Conservation (phyloP, 2,329 filamentous ascomycete genomes). For the Hymenoscyphus fructigenus region DNA sequence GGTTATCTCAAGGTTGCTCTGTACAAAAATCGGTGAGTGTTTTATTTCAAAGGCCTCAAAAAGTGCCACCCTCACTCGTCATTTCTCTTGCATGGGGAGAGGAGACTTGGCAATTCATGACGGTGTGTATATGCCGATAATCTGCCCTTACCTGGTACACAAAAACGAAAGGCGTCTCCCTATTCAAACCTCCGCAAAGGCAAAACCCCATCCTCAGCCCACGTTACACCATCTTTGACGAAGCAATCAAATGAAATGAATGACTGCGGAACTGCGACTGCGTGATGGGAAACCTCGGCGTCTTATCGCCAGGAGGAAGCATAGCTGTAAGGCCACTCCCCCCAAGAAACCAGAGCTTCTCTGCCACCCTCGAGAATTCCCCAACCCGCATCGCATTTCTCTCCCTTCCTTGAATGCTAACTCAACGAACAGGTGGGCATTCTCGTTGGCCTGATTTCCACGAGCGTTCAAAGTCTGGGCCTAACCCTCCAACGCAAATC, state of each 20-base stretch:
- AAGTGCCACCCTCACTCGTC: not conserved
- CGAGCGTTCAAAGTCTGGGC: conserved; percentile 90
- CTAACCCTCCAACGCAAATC: conserved; percentile 97
- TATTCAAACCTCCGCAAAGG: not conserved
- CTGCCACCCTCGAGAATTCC: not conserved
- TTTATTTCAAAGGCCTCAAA: not conserved
- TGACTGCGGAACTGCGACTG: conserved; percentile 28
- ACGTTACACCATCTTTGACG: conserved; percentile 20
- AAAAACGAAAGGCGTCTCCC: conserved; percentile 7
- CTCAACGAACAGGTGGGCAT: conserved; percentile 70
- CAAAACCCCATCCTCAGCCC: conserved; percentile 6
- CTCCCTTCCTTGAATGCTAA: conserved; percentile 6
- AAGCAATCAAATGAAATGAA: conserved; percentile 29
- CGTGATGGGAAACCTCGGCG: conserved; percentile 69
- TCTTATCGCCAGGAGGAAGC: conserved; percentile 74
- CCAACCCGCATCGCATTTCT: not conserved
- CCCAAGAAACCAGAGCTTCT: not conserved
- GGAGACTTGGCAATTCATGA: not conserved
- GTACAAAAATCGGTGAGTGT: not conserved
- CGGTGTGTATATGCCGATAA: not conserved
- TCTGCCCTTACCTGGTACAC: not conserved
- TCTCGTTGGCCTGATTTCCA: conserved; percentile 87
- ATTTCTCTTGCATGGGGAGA: not conserved
- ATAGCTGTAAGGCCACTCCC: conserved; percentile 60
- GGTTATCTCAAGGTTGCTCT: not conserved